Base-by-base conservation (phyloP, 768 basidiomycete genomes). In the Mycena floridula region DNA sequence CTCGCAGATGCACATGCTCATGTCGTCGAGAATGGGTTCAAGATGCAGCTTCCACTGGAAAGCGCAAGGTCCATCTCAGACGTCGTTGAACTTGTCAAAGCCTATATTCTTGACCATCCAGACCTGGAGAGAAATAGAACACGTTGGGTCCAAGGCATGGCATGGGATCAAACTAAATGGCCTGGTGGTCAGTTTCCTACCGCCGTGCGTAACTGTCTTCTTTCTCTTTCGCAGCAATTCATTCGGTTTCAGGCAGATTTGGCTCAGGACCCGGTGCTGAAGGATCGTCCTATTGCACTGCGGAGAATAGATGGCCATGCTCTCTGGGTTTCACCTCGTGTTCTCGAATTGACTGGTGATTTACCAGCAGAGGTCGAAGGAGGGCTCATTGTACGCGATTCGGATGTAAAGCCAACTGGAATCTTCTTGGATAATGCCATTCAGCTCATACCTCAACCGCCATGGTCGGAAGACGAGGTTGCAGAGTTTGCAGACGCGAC, bases 131-230 rank as follows among this genome's bases (percentile, higher is more conserved):
- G 70, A 3, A 74, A 87, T 54, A 67, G 63, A 3, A 64, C 71
- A 3, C 65, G 56, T 5, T 96, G 90, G 89, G 77, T 96, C 32
- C 69, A 82, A 52, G 93, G 91, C 9, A 77, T 85, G 68, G 94
- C 94, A 4, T 98, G 94, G 93, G 89, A 98, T 56, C 92, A 98
- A 62, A 95, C 86, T 1, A 72, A 75, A 46, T 90, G 87, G 87
- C 50, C 71, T 6, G 70, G 67, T 9, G 60, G 67, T 7, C 57
- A 69, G 20, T 93, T 90, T 50, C 91, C 91, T 2, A 80, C 74
- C 25, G 82, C 87, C 1, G 90, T 89, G 53, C 22, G 73, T 57
- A 11, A 28, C 23, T 27, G 36, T 6, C 2, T 50, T 23, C 20
- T 20, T 13, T 5, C 25, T 52, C 5, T 46, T 43, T 37, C 1